Conservation (phyloP, 2,329 filamentous ascomycete species). For the Microdochium nivale region DNA sequence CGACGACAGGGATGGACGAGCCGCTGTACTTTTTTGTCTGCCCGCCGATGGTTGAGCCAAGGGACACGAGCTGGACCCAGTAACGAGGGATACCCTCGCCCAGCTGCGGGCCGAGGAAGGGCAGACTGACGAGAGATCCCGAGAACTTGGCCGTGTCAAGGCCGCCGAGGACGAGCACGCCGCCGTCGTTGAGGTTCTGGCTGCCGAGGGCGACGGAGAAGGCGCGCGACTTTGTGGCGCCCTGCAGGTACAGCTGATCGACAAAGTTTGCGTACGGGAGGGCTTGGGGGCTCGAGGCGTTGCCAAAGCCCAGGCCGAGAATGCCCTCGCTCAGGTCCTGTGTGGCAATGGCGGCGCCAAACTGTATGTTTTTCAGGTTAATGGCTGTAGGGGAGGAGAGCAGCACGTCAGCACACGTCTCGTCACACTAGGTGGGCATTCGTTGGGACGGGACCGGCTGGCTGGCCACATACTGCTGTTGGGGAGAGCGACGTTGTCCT, state of each 20-base stretch:
- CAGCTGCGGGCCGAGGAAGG: slow-evolving; percentile 17
- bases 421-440: background rate
- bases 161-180: slow-evolving; percentile 25
- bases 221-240: slow-evolving; percentile 11
- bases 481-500: slow-evolving; percentile 18
- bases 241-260: slow-evolving; percentile 17
- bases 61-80: slow-evolving; percentile 30
- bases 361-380: slow-evolving; percentile 14
- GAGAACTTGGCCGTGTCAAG: slow-evolving; percentile 26
- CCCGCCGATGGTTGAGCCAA: slow-evolving; percentile 24
- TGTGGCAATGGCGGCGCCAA: slow-evolving; percentile 20
- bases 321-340: slow-evolving; percentile 21
- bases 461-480: slow-evolving; percentile 12
- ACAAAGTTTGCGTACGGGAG: slow-evolving; percentile 20
- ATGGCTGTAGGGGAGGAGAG: slow-evolving; percentile 8
- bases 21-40: slow-evolving; percentile 9
- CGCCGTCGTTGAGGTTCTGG: slow-evolving; percentile 7
- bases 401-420: background rate
- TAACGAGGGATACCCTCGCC: slow-evolving; percentile 23
- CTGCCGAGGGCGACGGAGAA: slow-evolving; percentile 15
- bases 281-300: slow-evolving; percentile 8
- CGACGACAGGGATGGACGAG: slow-evolving; percentile 16
- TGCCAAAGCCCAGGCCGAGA: slow-evolving; percentile 21
- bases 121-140: slow-evolving; percentile 6
- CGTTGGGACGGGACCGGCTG: too few relatives aligned